These are phyloP conservation scores for Phialophora macrospora DNA, from an alignment of 2,329 filamentous ascomycete species.

Conservation along the genomic window DNA sequence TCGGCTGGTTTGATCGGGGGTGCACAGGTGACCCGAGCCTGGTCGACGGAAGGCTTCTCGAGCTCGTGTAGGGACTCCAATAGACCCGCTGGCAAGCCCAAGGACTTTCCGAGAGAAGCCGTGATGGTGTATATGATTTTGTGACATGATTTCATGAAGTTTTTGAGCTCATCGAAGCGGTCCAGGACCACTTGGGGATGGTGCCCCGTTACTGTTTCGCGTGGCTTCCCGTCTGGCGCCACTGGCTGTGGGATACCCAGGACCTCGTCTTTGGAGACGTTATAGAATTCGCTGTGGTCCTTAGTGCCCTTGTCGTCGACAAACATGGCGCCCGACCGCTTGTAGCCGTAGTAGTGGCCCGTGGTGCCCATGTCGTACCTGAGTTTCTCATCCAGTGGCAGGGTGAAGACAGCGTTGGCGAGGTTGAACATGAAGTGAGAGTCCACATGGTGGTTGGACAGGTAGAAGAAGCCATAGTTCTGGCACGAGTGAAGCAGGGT, in stretches of 20 bases:
- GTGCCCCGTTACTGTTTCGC: not conserved
- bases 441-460: slow-evolving; percentile 25
- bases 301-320: slow-evolving; percentile 36
- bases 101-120: slow-evolving; percentile 39
- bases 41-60: slow-evolving; percentile 36
- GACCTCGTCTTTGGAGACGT: slow-evolving; percentile 43
- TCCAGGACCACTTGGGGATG: slow-evolving; percentile 24
- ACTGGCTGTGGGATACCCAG: slow-evolving; percentile 36
- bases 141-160: slow-evolving; percentile 24
- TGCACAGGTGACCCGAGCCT: slow-evolving; percentile 37
- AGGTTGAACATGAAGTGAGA: slow-evolving; percentile 24
- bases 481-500: slow-evolving; percentile 19
- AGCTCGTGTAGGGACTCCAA: slow-evolving; percentile 40
- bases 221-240: slow-evolving; percentile 29
- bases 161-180: slow-evolving; percentile 19
- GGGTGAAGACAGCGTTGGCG: slow-evolving; percentile 19
- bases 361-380: slow-evolving; percentile 25
- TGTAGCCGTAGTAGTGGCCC: slow-evolving; percentile 26
- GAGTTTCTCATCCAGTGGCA: slow-evolving; percentile 20
- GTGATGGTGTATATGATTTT: slow-evolving; percentile 31
- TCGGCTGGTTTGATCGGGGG: slow-evolving; percentile 37
- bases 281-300: slow-evolving; percentile 41
- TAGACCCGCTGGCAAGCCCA: slow-evolving; percentile 40
- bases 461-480: slow-evolving; percentile 28
- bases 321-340: slow-evolving; percentile 21